Evolutionary conservation across 768 basidiomycete species (phyloP).

Genomic region (Infundibulicybe gibba): DNA sequence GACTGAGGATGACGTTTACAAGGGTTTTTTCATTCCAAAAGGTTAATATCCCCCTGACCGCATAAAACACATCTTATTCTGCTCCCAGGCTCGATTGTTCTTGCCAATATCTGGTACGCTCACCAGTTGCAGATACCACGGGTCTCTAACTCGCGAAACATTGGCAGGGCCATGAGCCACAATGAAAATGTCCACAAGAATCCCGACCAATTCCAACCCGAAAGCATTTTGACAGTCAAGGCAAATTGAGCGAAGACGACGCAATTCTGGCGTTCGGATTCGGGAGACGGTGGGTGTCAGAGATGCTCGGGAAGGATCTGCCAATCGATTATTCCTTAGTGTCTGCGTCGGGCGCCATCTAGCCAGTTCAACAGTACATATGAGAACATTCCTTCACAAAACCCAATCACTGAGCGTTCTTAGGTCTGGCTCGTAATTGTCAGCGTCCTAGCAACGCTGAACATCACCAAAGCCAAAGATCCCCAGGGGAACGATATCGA

Average conservation of each 20-base stretch:
- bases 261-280: constrained; percentile 23
- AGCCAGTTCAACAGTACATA: no score
- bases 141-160: constrained; percentile 4
- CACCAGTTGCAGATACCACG: neutral
- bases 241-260: constrained; percentile 19
- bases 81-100: constrained; percentile 12
- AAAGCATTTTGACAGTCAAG: constrained; percentile 41
- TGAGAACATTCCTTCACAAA: no score
- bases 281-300: constrained; percentile 20
- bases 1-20: constrained; percentile 12
- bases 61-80: neutral
- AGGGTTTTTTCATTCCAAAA: constrained; percentile 14
- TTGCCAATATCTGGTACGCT: constrained; percentile 16
- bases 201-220: constrained; percentile 51
- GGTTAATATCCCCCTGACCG: neutral
- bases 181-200: constrained; percentile 46
- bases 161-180: constrained; percentile 40
- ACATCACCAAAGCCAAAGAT: constrained; percentile 20
- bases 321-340: no score
- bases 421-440: constrained; percentile 19
- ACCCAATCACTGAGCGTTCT: no score
- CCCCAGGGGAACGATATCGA: constrained; percentile 17
- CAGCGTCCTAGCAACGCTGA: constrained; percentile 17
- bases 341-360: no score
- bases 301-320: no score